A percentile compares a stretch with the other conserved stretches of the same genome.
Evolutionary conservation across 2,329 filamentous ascomycete genomes (phyloP).

Genomic region (Lasiodiplodia theobromae): DNA sequence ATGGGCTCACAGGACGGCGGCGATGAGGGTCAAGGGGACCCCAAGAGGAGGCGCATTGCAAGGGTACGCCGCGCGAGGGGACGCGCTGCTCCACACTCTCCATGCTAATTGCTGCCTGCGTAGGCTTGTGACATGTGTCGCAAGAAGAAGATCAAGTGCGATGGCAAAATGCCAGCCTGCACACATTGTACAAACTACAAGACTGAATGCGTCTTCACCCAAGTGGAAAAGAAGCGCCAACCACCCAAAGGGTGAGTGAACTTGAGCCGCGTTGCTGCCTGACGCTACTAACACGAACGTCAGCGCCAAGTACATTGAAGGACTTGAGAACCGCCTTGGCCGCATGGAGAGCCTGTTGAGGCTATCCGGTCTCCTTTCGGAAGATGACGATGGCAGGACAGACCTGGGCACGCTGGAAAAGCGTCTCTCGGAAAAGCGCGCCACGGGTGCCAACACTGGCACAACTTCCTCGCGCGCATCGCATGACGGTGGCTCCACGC

Average conservation of each 20-base stretch:
- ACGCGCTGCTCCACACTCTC: slow-evolving; percentile 12
- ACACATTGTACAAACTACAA: slow-evolving; percentile 98
- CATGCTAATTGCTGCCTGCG: slow-evolving; percentile 5
- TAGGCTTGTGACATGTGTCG: slow-evolving; percentile 96
- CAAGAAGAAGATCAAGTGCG: slow-evolving; percentile 97
- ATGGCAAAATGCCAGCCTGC: slow-evolving; percentile 93
- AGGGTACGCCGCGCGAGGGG: slow-evolving; percentile 64
- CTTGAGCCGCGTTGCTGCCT: background rate
- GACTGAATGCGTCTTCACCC: slow-evolving; percentile 95
- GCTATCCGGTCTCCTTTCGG: slow-evolving; percentile 83
- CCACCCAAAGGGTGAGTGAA: slow-evolving; percentile 87
- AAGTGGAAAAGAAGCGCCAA: slow-evolving; percentile 98
- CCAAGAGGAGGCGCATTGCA: slow-evolving; percentile 88
- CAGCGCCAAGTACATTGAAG: slow-evolving; percentile 97
- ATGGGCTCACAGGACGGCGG: slow-evolving; percentile 52
- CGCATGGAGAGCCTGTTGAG: slow-evolving; percentile 93
- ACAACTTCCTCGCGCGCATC: slow-evolving; percentile 34
- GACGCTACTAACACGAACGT: slow-evolving; percentile 15
- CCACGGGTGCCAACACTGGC: slow-evolving; percentile 39
- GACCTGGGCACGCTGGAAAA: slow-evolving; percentile 90
- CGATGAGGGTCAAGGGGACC: slow-evolving; percentile 62
- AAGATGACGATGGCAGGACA: slow-evolving; percentile 83
- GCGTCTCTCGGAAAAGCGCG: slow-evolving; percentile 63
- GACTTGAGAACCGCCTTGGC: slow-evolving; percentile 90
- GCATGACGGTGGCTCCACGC: slow-evolving; percentile 20